Conservation (phyloP, 805 yeast genomes). For the Candida patagonica region DNA sequence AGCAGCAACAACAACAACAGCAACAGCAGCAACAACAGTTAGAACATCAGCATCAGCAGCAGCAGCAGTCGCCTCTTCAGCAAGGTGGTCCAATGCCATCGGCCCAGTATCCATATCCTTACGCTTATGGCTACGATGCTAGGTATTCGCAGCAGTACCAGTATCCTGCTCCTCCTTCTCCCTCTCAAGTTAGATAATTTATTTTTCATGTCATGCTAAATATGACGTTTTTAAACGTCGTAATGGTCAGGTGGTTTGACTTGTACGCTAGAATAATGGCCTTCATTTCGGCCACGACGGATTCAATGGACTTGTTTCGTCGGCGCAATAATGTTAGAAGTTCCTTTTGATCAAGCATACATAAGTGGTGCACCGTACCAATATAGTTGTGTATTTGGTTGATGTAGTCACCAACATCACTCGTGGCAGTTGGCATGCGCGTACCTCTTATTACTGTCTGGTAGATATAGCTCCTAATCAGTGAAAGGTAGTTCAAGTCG, state of each 20-base stretch:
- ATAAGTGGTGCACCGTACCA: conserved; percentile 1
- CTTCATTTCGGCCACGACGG: background rate
- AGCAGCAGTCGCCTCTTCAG: conserved; percentile 7
- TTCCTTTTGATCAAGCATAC: background rate
- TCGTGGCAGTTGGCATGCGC: background rate
- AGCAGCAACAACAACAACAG: conserved; percentile 8
- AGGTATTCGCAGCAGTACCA: conserved; percentile 3
- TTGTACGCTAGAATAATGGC: background rate
- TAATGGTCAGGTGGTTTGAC: background rate
- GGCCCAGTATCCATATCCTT: conserved; percentile 1
- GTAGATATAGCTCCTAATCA: background rate
- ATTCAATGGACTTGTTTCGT: too few species aligned
- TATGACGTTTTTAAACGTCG: background rate
- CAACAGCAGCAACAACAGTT: conserved; percentile 8
- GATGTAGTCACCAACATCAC: background rate
- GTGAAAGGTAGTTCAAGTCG: background rate
- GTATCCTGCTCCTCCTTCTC: conserved; percentile 7
- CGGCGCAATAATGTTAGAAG: background rate
- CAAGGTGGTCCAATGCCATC: conserved; percentile 1
- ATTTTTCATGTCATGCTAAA: conserved; percentile 1
- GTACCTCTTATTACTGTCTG: conserved; percentile 1
- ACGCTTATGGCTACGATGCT: background rate
- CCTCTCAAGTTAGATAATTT: conserved; percentile 1
- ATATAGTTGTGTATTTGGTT: background rate
- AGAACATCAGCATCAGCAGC: conserved; percentile 8